Conservation (phyloP, 2,329 filamentous ascomycete genomes). For the Aureobasidium musti region DNA sequence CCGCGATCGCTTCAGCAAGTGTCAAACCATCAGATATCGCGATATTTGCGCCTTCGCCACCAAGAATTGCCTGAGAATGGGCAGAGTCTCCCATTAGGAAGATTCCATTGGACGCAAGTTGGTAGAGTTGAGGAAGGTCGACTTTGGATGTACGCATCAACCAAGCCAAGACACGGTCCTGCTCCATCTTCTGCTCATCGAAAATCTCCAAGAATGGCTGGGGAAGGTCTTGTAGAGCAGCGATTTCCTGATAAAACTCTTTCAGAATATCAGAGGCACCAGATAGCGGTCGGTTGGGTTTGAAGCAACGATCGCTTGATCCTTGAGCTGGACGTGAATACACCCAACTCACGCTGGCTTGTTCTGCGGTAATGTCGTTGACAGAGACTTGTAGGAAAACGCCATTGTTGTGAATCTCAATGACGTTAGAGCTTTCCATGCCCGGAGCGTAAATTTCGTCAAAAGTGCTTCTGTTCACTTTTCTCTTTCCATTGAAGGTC, state of each 20-base stretch:
- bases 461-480: slow-evolving; percentile 33
- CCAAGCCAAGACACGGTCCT: slow-evolving; percentile 46
- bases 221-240: slow-evolving; percentile 35
- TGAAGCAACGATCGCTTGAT: slow-evolving; percentile 40
- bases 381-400: slow-evolving; percentile 42
- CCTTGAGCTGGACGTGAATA: slow-evolving; percentile 43
- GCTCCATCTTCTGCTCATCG: slow-evolving; percentile 37
- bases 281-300: slow-evolving; percentile 39
- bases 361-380: slow-evolving; percentile 35
- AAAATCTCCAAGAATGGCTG: slow-evolving; percentile 43
- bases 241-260: slow-evolving; percentile 43
- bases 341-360: slow-evolving; percentile 44
- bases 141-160: slow-evolving; percentile 44
- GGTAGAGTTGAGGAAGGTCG: slow-evolving; percentile 33
- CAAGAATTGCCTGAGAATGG: slow-evolving; percentile 47
- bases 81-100: slow-evolving; percentile 46
- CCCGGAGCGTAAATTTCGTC: slow-evolving; percentile 31
- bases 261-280: slow-evolving; percentile 43
- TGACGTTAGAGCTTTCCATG: slow-evolving; percentile 34
- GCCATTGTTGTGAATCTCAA: slow-evolving; percentile 36
- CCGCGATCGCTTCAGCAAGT: slow-evolving; percentile 39
- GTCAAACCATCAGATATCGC: slow-evolving; percentile 45
- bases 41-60: slow-evolving; percentile 46
- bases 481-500: slow-evolving; percentile 42
- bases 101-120: slow-evolving; percentile 36